These are phyloP conservation scores for Calocera viscosa DNA, from an alignment of 768 basidiomycete species.

Conservation along the genomic window DNA sequence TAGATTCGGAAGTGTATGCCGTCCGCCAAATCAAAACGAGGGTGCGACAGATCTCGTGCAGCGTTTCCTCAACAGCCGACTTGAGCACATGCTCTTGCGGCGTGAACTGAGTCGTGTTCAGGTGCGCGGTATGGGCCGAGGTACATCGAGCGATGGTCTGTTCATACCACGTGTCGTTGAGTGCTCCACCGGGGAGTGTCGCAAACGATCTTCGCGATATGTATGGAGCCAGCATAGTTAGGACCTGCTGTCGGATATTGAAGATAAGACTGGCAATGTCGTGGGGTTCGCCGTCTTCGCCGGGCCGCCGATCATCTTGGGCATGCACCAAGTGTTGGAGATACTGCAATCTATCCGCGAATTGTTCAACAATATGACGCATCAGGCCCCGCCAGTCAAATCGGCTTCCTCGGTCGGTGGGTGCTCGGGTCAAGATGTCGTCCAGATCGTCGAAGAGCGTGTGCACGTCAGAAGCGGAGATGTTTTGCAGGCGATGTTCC, in stretches of 20 bases:
- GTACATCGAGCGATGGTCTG: background rate
- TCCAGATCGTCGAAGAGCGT: background rate
- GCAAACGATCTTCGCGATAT: background rate
- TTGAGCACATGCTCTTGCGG: background rate
- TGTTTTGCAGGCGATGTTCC: background rate
- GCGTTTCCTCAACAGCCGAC: background rate
- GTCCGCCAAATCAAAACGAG: background rate
- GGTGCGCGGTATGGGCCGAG: background rate
- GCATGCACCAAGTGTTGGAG: background rate
- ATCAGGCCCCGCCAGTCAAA: background rate
- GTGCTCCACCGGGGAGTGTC: background rate
- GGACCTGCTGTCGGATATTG: background rate
- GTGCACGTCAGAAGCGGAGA: background rate
- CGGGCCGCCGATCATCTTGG: background rate
- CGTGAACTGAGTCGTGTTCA: background rate
- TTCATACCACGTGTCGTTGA: background rate
- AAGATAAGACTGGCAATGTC: background rate
- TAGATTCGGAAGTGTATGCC: background rate
- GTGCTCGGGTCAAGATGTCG: background rate
- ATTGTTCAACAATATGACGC: background rate
- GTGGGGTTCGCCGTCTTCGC: background rate
- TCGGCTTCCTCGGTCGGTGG: background rate
- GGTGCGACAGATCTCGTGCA: background rate
- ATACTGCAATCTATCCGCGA: background rate
- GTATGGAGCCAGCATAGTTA: background rate